Conservation (phyloP, 2,329 filamentous ascomycete genomes). For the Chaetothyriales sp. region DNA sequence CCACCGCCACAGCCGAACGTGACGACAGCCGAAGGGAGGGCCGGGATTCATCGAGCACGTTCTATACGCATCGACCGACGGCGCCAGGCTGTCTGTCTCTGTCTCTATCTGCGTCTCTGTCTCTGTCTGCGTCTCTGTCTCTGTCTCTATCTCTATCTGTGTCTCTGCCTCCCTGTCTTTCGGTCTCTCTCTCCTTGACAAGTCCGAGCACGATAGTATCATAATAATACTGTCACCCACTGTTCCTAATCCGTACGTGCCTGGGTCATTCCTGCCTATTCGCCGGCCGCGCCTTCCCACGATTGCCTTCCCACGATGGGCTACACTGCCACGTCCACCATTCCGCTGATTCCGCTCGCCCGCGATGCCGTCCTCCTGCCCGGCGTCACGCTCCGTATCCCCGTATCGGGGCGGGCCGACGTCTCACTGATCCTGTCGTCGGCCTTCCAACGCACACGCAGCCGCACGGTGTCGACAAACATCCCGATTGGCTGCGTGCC, state of each 20-base stretch:
- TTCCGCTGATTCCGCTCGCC: slow-evolving; percentile 73
- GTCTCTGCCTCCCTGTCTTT: no score
- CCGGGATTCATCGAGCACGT: slow-evolving; percentile 8
- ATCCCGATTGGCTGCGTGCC: slow-evolving; percentile 82
- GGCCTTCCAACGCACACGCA: slow-evolving; percentile 61
- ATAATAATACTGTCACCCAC: not conserved
- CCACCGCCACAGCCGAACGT: no score
- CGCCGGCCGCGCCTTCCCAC: no score
- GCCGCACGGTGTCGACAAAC: slow-evolving; percentile 49
- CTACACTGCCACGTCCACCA: slow-evolving; percentile 26
- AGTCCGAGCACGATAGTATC: no score
- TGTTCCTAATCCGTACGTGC: not conserved
- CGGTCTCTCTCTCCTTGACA: no score
- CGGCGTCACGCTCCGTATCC: slow-evolving; percentile 70
- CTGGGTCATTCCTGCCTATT: slow-evolving; percentile 5
- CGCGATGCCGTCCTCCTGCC: slow-evolving; percentile 72
- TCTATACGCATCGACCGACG: slow-evolving; percentile 4
- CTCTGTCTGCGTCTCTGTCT: no score
- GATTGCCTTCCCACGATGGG: slow-evolving; percentile 10
- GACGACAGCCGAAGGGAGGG: not conserved
- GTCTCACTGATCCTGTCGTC: slow-evolving; percentile 76
- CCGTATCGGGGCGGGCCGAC: slow-evolving; percentile 71
- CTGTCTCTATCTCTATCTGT: slow-evolving; percentile 3
- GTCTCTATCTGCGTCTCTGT: not conserved
- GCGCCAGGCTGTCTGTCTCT: not conserved